Evolutionary conservation across 768 basidiomycete genomes (phyloP), one percentile per base, ranked within the genome.

Genomic region (Phylloporus sp.): DNA sequence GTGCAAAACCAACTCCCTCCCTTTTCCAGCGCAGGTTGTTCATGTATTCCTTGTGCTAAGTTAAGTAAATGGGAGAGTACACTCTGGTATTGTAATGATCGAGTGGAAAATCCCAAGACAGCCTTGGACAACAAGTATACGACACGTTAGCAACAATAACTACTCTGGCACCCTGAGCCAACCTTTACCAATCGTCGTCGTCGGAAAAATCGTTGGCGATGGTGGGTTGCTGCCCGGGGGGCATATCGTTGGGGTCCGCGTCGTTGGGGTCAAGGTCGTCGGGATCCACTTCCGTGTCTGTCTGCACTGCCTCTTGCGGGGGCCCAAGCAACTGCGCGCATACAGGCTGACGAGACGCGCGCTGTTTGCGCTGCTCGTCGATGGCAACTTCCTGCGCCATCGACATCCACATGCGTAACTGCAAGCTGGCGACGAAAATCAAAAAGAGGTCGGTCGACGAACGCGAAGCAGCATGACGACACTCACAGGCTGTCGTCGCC

Each of bases 401-500:
- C 9, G 68, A 67, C 32, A 56, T 61, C 76, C 75, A 79, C 40
- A 75, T 66, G 20, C 68, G 62, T n/a, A 77, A 53, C 14, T 72
- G 57, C 22, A 71, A 49, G 21, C 76, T 78, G 45, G 24, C 14
- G 18, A 31, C 14, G 40, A 38, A 6, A 42, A 41, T 39, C n/a
- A n/a, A n/a, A 35, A 21, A 40, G 34, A 43, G 11, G 33, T 14
- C 24, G 49, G 21, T 37, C 15, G 14, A 32, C 43, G 20, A 4
- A 24, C 28, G 15, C 26, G 21, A 35, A 10, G 36, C n/a, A n/a
- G 17, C 8, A 17, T 9, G 13, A 13, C 1, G 15, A 14, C 9
- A 53, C 76, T 59, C 53, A 78, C 78, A 66, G 65, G 27, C 75
- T 73, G 55, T 79, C 78, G 40, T 78, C 76, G 1, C 77, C 78